Evolutionary conservation across 768 basidiomycete genomes (phyloP).

Genomic region (Naganishia vishniacii): DNA sequence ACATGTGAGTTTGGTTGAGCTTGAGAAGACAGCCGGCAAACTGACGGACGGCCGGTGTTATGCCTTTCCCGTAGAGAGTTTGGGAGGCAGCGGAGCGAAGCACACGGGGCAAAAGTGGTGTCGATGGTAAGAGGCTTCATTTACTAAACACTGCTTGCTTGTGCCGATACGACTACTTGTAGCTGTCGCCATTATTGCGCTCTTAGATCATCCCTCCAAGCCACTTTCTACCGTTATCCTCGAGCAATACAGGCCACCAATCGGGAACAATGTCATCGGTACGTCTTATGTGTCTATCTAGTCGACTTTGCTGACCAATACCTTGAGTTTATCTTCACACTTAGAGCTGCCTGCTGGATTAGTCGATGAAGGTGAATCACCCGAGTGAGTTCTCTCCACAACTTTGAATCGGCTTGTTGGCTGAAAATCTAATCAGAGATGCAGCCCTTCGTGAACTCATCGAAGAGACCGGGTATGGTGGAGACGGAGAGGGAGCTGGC

Average conservation of each 20-base stretch:
- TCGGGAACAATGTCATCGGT: constrained; percentile 72
- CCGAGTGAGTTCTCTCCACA: constrained; percentile 53
- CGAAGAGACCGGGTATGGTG: constrained; percentile 79
- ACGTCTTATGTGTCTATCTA: too few species aligned
- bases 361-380: constrained; percentile 76
- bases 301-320: too few species aligned
- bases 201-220: constrained; percentile 60
- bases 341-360: constrained; percentile 56
- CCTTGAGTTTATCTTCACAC: neutral
- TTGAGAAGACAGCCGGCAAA: too few species aligned
- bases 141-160: neutral
- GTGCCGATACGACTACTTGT: neutral
- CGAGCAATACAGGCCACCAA: constrained; percentile 86
- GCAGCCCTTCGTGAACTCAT: constrained; percentile 81
- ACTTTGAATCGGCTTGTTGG: neutral
- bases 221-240: constrained; percentile 66
- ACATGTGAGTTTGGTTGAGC: constrained; percentile 54
- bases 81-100: constrained; percentile 88
- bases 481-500: constrained; percentile 42
- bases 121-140: constrained; percentile 62
- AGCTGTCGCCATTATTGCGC: constrained; percentile 80
- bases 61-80: constrained; percentile 55
- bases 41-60: too few species aligned
- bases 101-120: constrained; percentile 66
- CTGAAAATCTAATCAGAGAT: constrained; percentile 24